Evolutionary conservation across 2,329 filamentous ascomycete species (phyloP).

Genomic region (Rhinocladiella similis): DNA sequence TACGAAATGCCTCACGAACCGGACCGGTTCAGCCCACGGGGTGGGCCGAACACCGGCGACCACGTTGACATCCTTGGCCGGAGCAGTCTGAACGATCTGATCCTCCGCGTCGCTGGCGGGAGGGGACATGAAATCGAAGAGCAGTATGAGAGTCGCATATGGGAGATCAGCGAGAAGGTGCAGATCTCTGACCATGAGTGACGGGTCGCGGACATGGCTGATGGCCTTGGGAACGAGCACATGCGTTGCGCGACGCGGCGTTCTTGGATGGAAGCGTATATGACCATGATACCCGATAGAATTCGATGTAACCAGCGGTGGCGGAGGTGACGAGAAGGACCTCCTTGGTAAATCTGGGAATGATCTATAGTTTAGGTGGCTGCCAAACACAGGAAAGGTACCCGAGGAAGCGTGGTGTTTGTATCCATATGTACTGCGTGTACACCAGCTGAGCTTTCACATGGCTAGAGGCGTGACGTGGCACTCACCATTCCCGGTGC

Average conservation of each 20-base stretch:
- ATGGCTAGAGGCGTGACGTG: no score
- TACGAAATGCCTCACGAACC: constrained; percentile 98
- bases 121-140: constrained; percentile 77
- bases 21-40: constrained; percentile 82
- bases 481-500: no score
- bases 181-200: constrained; percentile 71
- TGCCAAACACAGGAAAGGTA: no score
- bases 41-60: constrained; percentile 73
- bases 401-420: no score
- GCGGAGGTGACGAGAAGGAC: no score
- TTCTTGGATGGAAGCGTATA: constrained; percentile 3
- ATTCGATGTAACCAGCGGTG: not conserved
- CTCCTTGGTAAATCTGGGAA: no score
- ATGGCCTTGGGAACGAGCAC: not conserved
- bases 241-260: constrained; percentile 9
- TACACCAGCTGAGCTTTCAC: no score
- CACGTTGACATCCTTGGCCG: constrained; percentile 95
- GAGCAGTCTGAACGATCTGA: constrained; percentile 84
- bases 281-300: not conserved
- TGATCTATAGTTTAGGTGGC: no score
- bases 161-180: constrained; percentile 78
- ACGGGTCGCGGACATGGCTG: constrained; percentile 1
- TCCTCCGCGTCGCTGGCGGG: constrained; percentile 82
- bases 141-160: constrained; percentile 76
- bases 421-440: no score